phyloP scores from a whole-genome alignment of 2,329 filamentous ascomycete species.

The Cercospora berteroae region DNA sequence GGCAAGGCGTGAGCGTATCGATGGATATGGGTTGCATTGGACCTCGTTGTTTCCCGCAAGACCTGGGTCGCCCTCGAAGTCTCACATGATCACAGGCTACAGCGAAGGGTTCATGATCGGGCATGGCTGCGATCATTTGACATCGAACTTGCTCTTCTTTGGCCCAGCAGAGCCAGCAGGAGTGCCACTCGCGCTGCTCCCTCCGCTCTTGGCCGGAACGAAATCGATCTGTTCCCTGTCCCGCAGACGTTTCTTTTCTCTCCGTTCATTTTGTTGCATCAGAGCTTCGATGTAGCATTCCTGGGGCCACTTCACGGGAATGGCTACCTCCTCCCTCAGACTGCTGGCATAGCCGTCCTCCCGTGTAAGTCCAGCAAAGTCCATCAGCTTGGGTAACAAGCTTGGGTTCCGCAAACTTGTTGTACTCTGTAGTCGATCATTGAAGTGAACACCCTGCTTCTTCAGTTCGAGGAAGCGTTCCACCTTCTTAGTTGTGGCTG shows the following conservation, averaged over 20 bases:
- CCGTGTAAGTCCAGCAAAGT: slow-evolving; percentile 60
- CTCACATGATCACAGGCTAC: background rate
- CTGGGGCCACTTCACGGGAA: slow-evolving; percentile 43
- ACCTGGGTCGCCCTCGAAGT: background rate
- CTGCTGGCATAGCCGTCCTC: slow-evolving; percentile 66
- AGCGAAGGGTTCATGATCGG: too few species aligned
- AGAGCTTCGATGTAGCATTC: slow-evolving; percentile 45
- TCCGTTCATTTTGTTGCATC: slow-evolving; percentile 37
- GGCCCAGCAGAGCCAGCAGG: background rate
- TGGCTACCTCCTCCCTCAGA: slow-evolving; percentile 39
- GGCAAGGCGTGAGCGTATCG: background rate
- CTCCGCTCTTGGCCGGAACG: slow-evolving; percentile 27
- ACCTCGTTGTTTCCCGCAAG: background rate
- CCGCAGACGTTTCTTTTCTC: slow-evolving; percentile 41
- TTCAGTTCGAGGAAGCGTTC: slow-evolving; percentile 75
- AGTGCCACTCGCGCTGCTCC: slow-evolving; percentile 9
- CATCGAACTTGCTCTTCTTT: slow-evolving; percentile 22
- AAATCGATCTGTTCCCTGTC: slow-evolving; percentile 35
- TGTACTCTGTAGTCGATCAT: slow-evolving; percentile 67
- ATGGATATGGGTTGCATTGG: background rate
- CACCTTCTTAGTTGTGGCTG: slow-evolving; percentile 62
- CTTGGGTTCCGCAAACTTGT: slow-evolving; percentile 69
- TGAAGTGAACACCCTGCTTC: slow-evolving; percentile 73
- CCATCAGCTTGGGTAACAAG: slow-evolving; percentile 68
- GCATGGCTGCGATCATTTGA: background rate